These are phyloP conservation scores for Sporothrix mexicana DNA, from an alignment of 2,329 filamentous ascomycete genomes.

Conservation along the genomic window DNA sequence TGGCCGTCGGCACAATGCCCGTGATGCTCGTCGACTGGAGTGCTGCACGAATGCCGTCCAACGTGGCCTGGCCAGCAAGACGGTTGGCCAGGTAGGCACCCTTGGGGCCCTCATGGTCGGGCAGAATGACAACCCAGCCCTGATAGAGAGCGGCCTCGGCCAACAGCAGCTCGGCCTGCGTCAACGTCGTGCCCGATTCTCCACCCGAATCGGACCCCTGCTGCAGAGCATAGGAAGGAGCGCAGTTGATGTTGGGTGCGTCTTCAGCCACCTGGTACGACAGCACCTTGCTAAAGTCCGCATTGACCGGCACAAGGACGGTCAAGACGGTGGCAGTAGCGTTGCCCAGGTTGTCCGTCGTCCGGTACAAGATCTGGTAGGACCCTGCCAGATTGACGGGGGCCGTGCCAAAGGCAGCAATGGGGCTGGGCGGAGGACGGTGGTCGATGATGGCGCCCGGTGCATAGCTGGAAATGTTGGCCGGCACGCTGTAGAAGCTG, in stretches of 20 bases:
- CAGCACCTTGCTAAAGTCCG: constrained; percentile 39
- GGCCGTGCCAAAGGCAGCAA: constrained; percentile 20
- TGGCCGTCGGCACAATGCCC: constrained; percentile 39
- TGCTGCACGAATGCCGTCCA: constrained; percentile 28
- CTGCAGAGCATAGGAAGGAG: constrained; percentile 46
- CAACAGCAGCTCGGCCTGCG: constrained; percentile 38
- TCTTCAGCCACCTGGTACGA: constrained; percentile 51
- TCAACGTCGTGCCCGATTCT: constrained; percentile 24
- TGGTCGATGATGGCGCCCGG: constrained; percentile 28
- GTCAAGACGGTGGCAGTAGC: constrained; percentile 32
- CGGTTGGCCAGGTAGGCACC: constrained; percentile 51
- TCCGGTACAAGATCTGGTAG: constrained; percentile 33
- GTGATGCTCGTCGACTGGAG: constrained; percentile 36
- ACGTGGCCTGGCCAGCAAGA: constrained; percentile 50
- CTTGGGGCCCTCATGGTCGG: constrained; percentile 52
- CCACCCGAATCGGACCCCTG: not conserved
- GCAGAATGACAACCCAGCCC: constrained; percentile 52
- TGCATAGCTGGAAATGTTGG: constrained; percentile 25
- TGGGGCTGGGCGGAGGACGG: constrained; percentile 27
- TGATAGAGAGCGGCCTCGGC: constrained; percentile 47
- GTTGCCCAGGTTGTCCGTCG: constrained; percentile 29
- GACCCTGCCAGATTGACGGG: constrained; percentile 18
- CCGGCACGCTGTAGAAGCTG: constrained; percentile 29
- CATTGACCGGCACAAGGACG: constrained; percentile 24
- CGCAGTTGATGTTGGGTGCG: constrained; percentile 47